These are phyloP conservation scores for Arthroderma sp. DNA, from an alignment of 2,329 filamentous ascomycete species.

Conservation along the genomic window DNA sequence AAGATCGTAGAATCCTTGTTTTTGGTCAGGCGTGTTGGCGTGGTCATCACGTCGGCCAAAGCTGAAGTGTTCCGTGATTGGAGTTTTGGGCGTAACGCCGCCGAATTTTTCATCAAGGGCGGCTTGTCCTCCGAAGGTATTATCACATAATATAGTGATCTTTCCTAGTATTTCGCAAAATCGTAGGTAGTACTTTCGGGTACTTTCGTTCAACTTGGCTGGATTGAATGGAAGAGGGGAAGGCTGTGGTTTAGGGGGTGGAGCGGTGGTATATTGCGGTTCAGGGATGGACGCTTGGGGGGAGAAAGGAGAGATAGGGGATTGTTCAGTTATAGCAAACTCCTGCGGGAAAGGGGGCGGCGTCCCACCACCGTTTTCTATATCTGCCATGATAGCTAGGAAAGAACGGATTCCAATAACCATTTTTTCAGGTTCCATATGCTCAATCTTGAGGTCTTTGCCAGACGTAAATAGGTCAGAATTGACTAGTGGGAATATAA, in stretches of 20 bases:
- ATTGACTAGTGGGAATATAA: slow-evolving; percentile 93
- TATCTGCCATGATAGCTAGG: slow-evolving; percentile 79
- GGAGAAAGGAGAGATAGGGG: slow-evolving; percentile 9
- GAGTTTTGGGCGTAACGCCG: slow-evolving; percentile 78
- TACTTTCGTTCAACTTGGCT: slow-evolving; percentile 56
- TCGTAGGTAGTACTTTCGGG: slow-evolving; percentile 72
- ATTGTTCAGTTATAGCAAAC: slow-evolving; percentile 26
- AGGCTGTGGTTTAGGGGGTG: slow-evolving; percentile 24
- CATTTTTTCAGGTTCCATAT: slow-evolving; percentile 89
- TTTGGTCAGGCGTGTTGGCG: slow-evolving; percentile 61
- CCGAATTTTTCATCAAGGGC: slow-evolving; percentile 91
- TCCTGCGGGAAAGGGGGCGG: slow-evolving; percentile 73
- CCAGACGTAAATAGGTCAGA: slow-evolving; percentile 69
- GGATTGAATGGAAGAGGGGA: slow-evolving; percentile 44
- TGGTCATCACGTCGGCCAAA: slow-evolving; percentile 76
- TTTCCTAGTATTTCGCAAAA: slow-evolving; percentile 95
- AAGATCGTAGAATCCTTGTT: slow-evolving; percentile 89
- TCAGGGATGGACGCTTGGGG: neutral
- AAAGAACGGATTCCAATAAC: slow-evolving; percentile 96
- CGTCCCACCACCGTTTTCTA: slow-evolving; percentile 69
- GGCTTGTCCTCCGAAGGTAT: slow-evolving; percentile 91
- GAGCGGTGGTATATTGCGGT: slow-evolving; percentile 28
- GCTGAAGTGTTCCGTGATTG: slow-evolving; percentile 86
- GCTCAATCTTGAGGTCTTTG: slow-evolving; percentile 76
- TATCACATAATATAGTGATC: slow-evolving; percentile 92